These are phyloP conservation scores for Apiospora malaysiana DNA, from an alignment of 2,329 filamentous ascomycete species.

Conservation along the genomic window DNA sequence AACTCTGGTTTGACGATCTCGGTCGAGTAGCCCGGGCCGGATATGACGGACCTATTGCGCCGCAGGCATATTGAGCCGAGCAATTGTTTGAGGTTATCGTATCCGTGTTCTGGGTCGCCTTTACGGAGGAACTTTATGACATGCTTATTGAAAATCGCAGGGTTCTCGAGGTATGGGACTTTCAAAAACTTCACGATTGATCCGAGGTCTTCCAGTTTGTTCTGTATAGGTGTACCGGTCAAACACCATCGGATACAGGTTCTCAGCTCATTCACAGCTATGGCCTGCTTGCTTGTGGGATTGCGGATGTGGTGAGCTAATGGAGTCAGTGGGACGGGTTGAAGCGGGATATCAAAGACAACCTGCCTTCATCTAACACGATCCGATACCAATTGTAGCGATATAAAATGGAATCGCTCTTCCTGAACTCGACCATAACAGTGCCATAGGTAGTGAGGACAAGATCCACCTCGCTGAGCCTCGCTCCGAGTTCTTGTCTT, in stretches of 20 bases:
- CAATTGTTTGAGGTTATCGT: background rate
- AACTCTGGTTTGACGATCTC: background rate
- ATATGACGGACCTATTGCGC: background rate
- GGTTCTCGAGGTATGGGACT: background rate
- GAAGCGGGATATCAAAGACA: background rate
- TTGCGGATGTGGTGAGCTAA: constrained; percentile 9
- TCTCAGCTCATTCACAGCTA: background rate
- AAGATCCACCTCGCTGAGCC: background rate
- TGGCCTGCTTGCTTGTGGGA: background rate
- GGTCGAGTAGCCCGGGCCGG: background rate
- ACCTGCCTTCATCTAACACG: constrained; percentile 20
- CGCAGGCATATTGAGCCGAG: background rate
- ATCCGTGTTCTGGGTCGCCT: background rate
- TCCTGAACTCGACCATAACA: background rate
- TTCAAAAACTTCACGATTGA: background rate
- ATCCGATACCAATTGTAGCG: constrained; percentile 6
- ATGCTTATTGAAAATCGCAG: background rate
- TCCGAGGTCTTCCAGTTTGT: background rate
- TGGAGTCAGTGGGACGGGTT: background rate
- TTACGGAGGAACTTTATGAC: background rate
- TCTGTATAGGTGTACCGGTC: constrained; percentile 6
- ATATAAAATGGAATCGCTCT: background rate
- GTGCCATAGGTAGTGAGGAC: constrained; percentile 21
- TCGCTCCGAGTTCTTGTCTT: background rate
- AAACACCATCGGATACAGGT: background rate